A percentile compares a stretch with the other conserved stretches of the same genome.
phyloP scores from a whole-genome alignment of 2,329 filamentous ascomycete species.

The Phialophora expanda region DNA sequence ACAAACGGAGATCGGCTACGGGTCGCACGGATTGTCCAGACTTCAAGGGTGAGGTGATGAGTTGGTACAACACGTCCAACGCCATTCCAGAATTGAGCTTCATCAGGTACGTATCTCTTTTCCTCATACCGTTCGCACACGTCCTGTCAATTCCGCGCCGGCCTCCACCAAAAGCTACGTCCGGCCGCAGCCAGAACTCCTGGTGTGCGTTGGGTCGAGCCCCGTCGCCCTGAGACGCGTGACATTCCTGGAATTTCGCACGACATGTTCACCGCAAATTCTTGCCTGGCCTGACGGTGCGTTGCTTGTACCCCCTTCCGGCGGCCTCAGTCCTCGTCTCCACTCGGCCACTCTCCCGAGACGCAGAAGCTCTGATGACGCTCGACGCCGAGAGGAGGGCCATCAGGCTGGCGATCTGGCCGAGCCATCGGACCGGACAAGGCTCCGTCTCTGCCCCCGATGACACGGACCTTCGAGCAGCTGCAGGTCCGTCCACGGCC shows the following conservation, averaged over 20 bases:
- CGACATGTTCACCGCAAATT: conserved; percentile 14
- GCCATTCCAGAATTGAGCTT: conserved; percentile 75
- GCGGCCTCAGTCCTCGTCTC: not conserved
- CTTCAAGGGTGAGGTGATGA: conserved; percentile 65
- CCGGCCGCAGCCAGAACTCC: not conserved
- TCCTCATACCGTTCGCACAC: conserved; percentile 7
- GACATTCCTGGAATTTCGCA: not conserved
- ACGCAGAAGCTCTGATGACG: not conserved
- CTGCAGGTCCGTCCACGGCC: not conserved
- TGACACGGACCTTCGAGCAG: not conserved
- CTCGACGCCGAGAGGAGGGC: not conserved
- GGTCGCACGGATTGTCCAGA: conserved; percentile 66
- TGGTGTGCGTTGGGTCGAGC: not conserved
- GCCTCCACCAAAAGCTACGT: not conserved
- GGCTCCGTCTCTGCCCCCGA: not conserved
- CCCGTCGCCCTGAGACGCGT: not conserved
- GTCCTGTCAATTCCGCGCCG: not conserved
- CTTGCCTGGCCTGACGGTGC: conserved; percentile 8
- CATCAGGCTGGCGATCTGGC: not conserved
- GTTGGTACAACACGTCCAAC: conserved; percentile 61
- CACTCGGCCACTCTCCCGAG: not conserved
- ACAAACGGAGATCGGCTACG: conserved; percentile 63
- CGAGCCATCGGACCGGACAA: not conserved
- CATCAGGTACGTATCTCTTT: conserved; percentile 63
- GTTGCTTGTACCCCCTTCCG: conserved; percentile 11